Conservation (phyloP, 176 grass and related monocot genomes). For the Carex parvula region DNA sequence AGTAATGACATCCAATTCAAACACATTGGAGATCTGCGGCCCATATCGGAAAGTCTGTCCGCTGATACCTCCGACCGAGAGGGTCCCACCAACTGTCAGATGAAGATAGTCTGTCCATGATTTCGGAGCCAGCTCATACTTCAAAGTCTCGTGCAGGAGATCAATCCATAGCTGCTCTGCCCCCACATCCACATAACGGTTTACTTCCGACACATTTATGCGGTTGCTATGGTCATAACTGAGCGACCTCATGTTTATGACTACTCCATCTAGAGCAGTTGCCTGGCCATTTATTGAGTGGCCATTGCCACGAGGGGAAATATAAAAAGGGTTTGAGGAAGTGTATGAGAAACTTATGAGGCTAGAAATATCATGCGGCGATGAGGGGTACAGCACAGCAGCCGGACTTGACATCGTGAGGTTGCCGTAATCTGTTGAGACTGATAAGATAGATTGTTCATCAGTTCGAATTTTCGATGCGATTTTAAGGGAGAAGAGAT, state of each 20-base stretch:
- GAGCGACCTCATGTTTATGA: conserved; percentile 60
- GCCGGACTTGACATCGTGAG: conserved; percentile 44
- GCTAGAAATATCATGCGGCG: conserved; percentile 38
- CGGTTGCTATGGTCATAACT: conserved; percentile 24
- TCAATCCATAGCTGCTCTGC: conserved; percentile 87
- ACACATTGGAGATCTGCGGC: conserved; percentile 76
- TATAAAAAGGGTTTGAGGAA: conserved; percentile 25
- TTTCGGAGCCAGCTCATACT: conserved; percentile 48
- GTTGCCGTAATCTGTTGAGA: conserved; percentile 73
- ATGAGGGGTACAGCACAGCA: conserved; percentile 53
- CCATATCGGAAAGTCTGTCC: conserved; percentile 72
- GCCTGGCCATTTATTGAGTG: conserved; percentile 80
- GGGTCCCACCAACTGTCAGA: conserved; percentile 84
- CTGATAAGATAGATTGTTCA: conserved; percentile 34
- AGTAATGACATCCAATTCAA: conserved; percentile 86
- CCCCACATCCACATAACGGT: conserved; percentile 70
- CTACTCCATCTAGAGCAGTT: conserved; percentile 45
- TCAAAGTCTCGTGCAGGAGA: conserved; percentile 49
- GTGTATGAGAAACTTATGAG: conserved; percentile 46
- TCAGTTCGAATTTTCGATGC: conserved; percentile 41
- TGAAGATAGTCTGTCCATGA: conserved; percentile 90
- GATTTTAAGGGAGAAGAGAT: conserved; percentile 34
- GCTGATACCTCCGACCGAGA: conserved; percentile 90
- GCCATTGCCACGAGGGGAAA: conserved; percentile 67
- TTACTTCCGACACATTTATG: conserved; percentile 51